Percentiles rank a stretch among this genome's conserved stretches.
Conservation (phyloP, 192 early-diverging fungal genomes). For the Umbelopsis vinacea region DNA sequence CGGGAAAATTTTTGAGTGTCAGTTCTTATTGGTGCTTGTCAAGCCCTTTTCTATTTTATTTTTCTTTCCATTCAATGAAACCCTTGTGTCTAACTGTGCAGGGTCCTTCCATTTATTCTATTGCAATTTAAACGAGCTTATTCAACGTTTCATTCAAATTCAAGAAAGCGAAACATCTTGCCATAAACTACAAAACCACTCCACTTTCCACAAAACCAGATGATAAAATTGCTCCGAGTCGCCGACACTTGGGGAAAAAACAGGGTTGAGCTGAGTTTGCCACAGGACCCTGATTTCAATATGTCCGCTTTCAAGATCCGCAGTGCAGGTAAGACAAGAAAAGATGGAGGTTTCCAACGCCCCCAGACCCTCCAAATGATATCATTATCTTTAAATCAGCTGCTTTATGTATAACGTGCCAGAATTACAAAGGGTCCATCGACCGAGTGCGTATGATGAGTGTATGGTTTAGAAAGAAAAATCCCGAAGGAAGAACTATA, state of each 20-base stretch:
- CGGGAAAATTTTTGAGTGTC: slow-evolving; percentile 19
- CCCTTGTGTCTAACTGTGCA: background rate
- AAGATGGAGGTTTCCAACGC: background rate
- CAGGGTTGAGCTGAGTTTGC: background rate
- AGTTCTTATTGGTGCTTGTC: slow-evolving; percentile 14
- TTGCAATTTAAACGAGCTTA: too few relatives aligned
- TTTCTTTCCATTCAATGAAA: background rate
- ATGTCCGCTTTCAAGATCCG: slow-evolving; percentile 12
- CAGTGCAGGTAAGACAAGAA: background rate
- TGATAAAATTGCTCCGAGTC: background rate
- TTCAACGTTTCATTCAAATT: too few relatives aligned
- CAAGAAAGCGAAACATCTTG: too few relatives aligned
- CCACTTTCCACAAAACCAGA: too few relatives aligned
- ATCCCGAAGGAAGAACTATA: background rate
- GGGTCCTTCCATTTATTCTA: background rate
- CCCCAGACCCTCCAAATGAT: too few relatives aligned
- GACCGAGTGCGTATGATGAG: slow-evolving; percentile 12
- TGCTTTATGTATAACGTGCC: slow-evolving; percentile 19
- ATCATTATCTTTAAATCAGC: slow-evolving; percentile 11
- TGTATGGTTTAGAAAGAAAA: slow-evolving; percentile 4
- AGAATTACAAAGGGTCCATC: background rate
- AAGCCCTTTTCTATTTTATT: background rate
- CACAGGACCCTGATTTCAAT: slow-evolving; percentile 19
- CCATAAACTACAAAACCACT: too few relatives aligned
- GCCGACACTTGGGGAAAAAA: background rate